Conservation (phyloP, 306 rosid species). For the Rosa persica region DNA sequence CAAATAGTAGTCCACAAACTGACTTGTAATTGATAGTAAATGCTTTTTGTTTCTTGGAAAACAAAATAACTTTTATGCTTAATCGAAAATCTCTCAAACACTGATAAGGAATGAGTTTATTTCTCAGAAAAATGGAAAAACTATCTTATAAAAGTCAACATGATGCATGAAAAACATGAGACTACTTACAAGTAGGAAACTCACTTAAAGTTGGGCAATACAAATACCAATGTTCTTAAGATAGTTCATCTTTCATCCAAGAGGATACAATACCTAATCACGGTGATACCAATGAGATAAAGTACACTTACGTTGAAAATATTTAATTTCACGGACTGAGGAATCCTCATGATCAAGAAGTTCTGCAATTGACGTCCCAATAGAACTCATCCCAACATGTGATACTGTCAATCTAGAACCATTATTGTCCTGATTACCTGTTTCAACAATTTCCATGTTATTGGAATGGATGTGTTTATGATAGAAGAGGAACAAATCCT, state of each 20-base stretch:
- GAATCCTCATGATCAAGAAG: conserved; percentile 44
- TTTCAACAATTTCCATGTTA: conserved; percentile 11
- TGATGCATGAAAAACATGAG: background rate
- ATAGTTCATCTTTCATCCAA: background rate
- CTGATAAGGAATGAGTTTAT: background rate
- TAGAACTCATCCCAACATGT: conserved; percentile 76
- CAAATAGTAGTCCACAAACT: background rate
- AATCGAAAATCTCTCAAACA: background rate
- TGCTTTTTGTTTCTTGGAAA: background rate
- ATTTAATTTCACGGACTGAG: conserved; percentile 49
- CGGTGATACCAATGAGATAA: background rate
- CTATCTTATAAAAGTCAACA: background rate
- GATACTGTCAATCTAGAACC: conserved; percentile 40
- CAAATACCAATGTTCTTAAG: background rate
- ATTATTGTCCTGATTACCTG: conserved; percentile 35
- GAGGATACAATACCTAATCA: background rate
- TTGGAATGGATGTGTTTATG: background rate
- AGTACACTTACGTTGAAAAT: conserved; percentile 53
- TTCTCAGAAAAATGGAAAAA: background rate
- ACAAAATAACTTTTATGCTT: background rate
- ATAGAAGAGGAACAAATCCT: background rate
- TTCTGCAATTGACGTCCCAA: conserved; percentile 57
- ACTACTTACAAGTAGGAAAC: background rate
- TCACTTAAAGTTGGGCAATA: background rate
- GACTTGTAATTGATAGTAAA: background rate